Percentiles rank a stretch among this genome's conserved stretches.
phyloP scores from a whole-genome alignment of 2,329 filamentous ascomycete species.

The Nemania sp. region DNA sequence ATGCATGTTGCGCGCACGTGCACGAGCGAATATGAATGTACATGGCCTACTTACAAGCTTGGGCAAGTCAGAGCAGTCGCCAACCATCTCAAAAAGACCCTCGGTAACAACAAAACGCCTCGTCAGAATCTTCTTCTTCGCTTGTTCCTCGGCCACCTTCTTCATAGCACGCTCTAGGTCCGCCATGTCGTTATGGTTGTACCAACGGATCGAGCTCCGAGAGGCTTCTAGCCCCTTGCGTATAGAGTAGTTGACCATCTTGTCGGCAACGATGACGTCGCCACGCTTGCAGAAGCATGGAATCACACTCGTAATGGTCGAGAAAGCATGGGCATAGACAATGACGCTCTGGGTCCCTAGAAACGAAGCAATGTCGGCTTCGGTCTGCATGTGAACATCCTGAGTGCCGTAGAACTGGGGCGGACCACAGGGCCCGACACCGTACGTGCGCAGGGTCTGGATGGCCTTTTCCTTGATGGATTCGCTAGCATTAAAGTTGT shows the following conservation, averaged over 20 bases:
- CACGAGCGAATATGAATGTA: slow-evolving; percentile 33
- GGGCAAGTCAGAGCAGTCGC: slow-evolving; percentile 82
- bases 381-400: slow-evolving; percentile 96
- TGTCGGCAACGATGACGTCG: slow-evolving; percentile 95
- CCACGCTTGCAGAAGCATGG: slow-evolving; percentile 96
- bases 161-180: slow-evolving; percentile 85
- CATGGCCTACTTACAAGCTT: slow-evolving; percentile 63
- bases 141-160: slow-evolving; percentile 85
- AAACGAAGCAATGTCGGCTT: slow-evolving; percentile 89
- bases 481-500: slow-evolving; percentile 94
- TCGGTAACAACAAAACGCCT: slow-evolving; percentile 95
- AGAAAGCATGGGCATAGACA: slow-evolving; percentile 94
- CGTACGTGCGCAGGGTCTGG: slow-evolving; percentile 89
- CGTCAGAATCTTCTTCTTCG: slow-evolving; percentile 81
- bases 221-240: slow-evolving; percentile 93
- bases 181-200: slow-evolving; percentile 93
- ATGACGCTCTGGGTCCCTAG: slow-evolving; percentile 88
- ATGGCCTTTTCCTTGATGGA: slow-evolving; percentile 93
- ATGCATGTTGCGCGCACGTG: background rate
- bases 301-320: slow-evolving; percentile 94
- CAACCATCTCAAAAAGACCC: slow-evolving; percentile 87
- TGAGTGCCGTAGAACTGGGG: slow-evolving; percentile 98
- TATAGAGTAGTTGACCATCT: slow-evolving; percentile 89
- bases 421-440: slow-evolving; percentile 93
- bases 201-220: slow-evolving; percentile 89